Evolutionary conservation across 208 protist species (phyloP), one percentile per base, ranked within the genome.

Genomic region (Polymyxa betae): DNA sequence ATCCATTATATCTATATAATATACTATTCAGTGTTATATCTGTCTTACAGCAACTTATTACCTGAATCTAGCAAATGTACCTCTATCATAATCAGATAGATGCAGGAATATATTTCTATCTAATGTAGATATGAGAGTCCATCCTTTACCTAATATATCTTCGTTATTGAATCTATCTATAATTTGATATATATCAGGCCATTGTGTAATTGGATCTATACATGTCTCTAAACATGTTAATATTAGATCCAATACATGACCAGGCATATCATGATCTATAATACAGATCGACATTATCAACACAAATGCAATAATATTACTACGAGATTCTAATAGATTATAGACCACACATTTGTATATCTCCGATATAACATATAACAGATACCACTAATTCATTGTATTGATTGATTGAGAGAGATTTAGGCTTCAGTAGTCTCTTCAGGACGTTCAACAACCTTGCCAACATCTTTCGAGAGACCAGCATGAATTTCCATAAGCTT

Each of bases 401-500:
- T n/a, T 60, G 49, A 60, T 60, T 60, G 24, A 60, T 5, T 60
- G 49, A 24, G 5, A 29, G 12, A 60, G 5, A 29, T 24, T 60
- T 60, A 24, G 24, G 49, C 49, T 60, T 5, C 5, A 24, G 49
- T 35, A 5, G 72, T 5, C 35, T 35, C 72, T 35, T 82, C 90
- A 35, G 90, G 12, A 40, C 89, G 72, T 16, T 43, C 90, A 32
- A 91, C 90, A 43, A 10, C 32, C 78, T 88, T 92, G 89, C 60
- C 72, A 45, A 40, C 20, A 60, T 82, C 88, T 16, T 35, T 38
- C 24, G 12, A 12, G 38, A 16, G 20, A n/a, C 90, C 43, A 35
- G 35, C n/a, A 45, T 91, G 90, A 45, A 12, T 24, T 32, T 82
- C 46, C 40, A 92, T 43, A 45, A 94, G 38, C 38, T 90, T 32